A percentile compares a stretch with the other conserved stretches of the same genome.
Conservation (phyloP, 148 eudicot genomes). For the Rhododendron kiyosumense region DNA sequence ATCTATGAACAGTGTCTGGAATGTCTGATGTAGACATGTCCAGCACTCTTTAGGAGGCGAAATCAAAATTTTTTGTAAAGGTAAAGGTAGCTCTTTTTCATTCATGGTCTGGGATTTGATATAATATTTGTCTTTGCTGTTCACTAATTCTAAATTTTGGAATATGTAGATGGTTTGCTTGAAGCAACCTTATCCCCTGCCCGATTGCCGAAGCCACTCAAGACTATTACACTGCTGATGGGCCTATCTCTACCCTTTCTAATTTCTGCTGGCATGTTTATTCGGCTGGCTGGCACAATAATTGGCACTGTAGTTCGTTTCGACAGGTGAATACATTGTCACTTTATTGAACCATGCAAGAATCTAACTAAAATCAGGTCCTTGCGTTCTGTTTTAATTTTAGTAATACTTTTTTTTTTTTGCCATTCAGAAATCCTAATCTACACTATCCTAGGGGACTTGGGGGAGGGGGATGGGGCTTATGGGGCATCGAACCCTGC, state of each 20-base stretch:
- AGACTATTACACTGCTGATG: conserved; percentile 67
- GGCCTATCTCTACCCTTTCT: conserved; percentile 67
- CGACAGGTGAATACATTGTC: conserved; percentile 50
- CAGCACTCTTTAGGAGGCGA: background rate
- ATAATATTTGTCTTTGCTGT: background rate
- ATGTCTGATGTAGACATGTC: background rate
- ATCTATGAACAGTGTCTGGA: background rate
- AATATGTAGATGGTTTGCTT: conserved; percentile 73
- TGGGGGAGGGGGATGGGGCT: too few relatives aligned
- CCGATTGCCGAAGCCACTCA: conserved; percentile 80
- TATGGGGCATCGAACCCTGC: too few relatives aligned
- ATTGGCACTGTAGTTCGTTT: conserved; percentile 76
- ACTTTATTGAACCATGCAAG: background rate
- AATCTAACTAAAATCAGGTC: background rate
- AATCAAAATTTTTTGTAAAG: background rate
- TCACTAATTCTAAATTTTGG: conserved; percentile 20
- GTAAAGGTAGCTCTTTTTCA: background rate
- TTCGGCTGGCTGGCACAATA: conserved; percentile 51
- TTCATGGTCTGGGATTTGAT: background rate
- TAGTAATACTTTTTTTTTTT: background rate
- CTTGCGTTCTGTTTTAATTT: background rate
- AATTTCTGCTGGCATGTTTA: conserved; percentile 69
- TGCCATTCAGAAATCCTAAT: too few relatives aligned
- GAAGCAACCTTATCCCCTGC: conserved; percentile 93
- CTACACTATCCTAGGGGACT: too few relatives aligned